A percentile compares a stretch with the other conserved stretches of the same genome.
Evolutionary conservation across 768 basidiomycete species (phyloP).

Genomic region (Boletus rex-veris): DNA sequence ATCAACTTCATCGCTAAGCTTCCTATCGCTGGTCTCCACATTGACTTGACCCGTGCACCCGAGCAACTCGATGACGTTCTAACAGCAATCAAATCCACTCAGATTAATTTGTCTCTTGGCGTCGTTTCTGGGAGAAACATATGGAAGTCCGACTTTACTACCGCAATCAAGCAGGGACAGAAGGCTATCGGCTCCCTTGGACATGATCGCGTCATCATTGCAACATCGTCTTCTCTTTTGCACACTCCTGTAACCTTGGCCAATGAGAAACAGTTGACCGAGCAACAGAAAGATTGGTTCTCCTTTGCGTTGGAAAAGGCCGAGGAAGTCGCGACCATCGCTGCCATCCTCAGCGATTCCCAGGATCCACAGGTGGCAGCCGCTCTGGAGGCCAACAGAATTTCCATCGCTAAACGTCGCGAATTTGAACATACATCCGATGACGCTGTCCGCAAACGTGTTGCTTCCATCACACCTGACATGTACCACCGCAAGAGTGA

Average conservation of each 20-base stretch:
- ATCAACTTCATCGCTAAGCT: conserved; percentile 86
- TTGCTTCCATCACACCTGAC: conserved; percentile 84
- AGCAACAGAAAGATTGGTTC: conserved; percentile 95
- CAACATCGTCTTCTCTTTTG: conserved; percentile 95
- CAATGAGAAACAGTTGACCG: conserved; percentile 85
- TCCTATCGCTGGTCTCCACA: conserved; percentile 90
- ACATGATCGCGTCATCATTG: conserved; percentile 83
- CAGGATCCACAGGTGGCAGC: conserved; percentile 67
- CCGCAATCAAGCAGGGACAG: conserved; percentile 77
- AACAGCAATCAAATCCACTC: conserved; percentile 78
- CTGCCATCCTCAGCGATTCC: conserved; percentile 79
- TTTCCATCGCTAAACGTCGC: conserved; percentile 90
- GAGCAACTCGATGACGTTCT: conserved; percentile 81
- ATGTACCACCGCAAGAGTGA: conserved; percentile 84
- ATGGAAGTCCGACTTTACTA: conserved; percentile 95
- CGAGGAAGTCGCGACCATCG: conserved; percentile 82
- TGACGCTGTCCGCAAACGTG: conserved; percentile 91
- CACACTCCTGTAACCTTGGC: conserved; percentile 97
- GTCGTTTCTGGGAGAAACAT: conserved; percentile 98
- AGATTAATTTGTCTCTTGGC: conserved; percentile 84
- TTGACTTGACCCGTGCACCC: conserved; percentile 94
- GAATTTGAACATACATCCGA: conserved; percentile 93
- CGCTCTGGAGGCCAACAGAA: conserved; percentile 84
- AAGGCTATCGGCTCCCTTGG: conserved; percentile 84
- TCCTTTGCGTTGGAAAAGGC: conserved; percentile 98